Base-by-base conservation (phyloP, 2,329 filamentous ascomycete genomes). In the Ascochyta viciae-villosae region DNA sequence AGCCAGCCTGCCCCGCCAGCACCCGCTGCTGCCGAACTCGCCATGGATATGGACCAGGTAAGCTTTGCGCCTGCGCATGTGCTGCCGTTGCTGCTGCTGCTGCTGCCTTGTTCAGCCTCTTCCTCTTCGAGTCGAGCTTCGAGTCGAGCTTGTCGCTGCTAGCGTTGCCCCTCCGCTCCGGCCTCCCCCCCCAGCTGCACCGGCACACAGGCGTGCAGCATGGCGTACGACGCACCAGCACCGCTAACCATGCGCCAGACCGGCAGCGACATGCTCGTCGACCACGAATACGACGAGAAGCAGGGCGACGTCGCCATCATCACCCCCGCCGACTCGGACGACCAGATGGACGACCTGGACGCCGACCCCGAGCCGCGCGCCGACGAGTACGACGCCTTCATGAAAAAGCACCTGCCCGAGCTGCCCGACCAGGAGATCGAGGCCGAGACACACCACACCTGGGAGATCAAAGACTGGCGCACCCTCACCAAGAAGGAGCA, bases 381-480 rank as follows among this genome's bases (percentile, higher is more conserved):
- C 64, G 81, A 87, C 77, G 85, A 88, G 68, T 83, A 87, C 78
- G 90, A 96, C 64, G 89, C 90, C 45, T 96, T 98, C 86, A 90
- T 89, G 80, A 88, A 91, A 67, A 80, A 89, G 63, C 87, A 92
- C 64, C 84, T 98, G 56, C 87, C 87, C 10, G 87, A 89, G 50
- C 80, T 92, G 43, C 87, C 92, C 64, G 92, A 96, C 64, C 87
- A 93, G 61, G 90, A 92, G 71, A 88, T 89, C 31, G 83, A 94
- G 61, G 88, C 88, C 50, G 91, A 96, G 73, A 83, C 83, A 37
- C 79, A 89, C 66, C 76, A 90, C 76, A 96, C 92, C 68, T 99
- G 95, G 95, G 87, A 90, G 27, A 91, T 99, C 59, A 84, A 90
- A 66, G 84, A 89, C 60, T 99, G 94, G 93, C 85, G 89, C 62